Evolutionary conservation across 228 moss, liverwort and hornwort genomes (phyloP), one percentile per base, ranked within the genome.

Genomic region (Sphagnum fallax): DNA sequence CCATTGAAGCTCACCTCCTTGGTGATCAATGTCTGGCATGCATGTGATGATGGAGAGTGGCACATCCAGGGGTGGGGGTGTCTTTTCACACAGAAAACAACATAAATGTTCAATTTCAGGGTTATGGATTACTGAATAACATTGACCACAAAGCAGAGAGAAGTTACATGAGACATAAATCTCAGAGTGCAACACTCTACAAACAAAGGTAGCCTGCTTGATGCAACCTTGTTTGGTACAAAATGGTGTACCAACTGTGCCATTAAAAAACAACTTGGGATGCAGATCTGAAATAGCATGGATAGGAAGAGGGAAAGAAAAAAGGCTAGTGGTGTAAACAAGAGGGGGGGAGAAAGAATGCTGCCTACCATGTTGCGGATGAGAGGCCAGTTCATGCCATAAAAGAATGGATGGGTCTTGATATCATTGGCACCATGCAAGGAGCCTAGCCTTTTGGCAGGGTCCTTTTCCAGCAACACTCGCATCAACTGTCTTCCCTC

Each of bases 371-470:
- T 87, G 75, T 77, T 71, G 5, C 94, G 88, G 16, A 95, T 70
- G 11, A 95, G 90, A 53, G 91, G 79, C 94, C 94, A 92, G 64
- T 92, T 85, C 32, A 92, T 75, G 69, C 68, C 76, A 6, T 48
- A 67, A 65, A 95, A 95, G 65, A 95, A 95, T 0, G 85, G 79
- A 72, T 95, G 94, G 68, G 67, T 72, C 73, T 92, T 95, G 65
- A 95, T 75, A 77, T 87, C 94, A 55, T 95, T 50, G 10, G 90
- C 85, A 47, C 90, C 92, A 66, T 83, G 79, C 6, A 72, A 74
- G 15, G 90, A 90, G 18, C 90, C 92, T 68, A 92, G 75, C 67
- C 92, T 80, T 60, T 80, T 76, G 67, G 76, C 72, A 16, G 94
- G 90, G 57, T 95, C 92, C 77, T 79, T 86, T 49, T 74, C 78